phyloP scores from a whole-genome alignment of 2,329 filamentous ascomycete species.

The Penicillium rolfsii region DNA sequence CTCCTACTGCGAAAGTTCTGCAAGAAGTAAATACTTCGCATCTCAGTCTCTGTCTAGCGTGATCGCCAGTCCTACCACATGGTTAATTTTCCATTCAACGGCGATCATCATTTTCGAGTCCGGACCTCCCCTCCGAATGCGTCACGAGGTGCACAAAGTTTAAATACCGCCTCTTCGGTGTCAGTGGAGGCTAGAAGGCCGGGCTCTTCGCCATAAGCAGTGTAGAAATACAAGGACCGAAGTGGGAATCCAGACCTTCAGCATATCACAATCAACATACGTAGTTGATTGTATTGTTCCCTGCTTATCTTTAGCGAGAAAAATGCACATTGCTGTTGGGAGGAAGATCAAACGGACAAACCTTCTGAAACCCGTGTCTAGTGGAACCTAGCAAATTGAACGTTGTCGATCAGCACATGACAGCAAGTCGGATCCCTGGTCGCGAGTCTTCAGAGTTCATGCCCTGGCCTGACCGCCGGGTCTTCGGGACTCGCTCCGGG shows the following conservation, averaged over 20 bases:
- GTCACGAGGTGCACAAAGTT: constrained; percentile 1
- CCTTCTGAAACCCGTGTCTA: constrained; percentile 8
- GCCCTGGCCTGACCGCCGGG: background rate
- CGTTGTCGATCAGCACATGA: constrained; percentile 26
- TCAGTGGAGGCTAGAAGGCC: background rate
- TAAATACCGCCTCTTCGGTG: background rate
- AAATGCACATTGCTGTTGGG: background rate
- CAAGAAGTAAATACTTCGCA: background rate
- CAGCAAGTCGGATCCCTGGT: constrained; percentile 15
- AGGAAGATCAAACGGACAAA: constrained; percentile 4
- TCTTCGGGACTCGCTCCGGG: constrained; percentile 11
- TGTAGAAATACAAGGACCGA: background rate
- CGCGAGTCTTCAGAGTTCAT: constrained; percentile 4
- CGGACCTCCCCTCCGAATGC: background rate
- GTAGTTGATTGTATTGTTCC: background rate
- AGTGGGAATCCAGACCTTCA: background rate
- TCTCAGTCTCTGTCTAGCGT: background rate
- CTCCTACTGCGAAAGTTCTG: background rate
- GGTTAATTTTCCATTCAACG: constrained; percentile 6
- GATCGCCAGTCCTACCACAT: background rate
- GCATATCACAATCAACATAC: background rate
- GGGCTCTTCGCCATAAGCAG: background rate
- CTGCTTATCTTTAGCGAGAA: background rate
- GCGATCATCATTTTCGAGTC: constrained; percentile 10
- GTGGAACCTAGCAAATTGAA: constrained; percentile 22